These are phyloP conservation scores for Hypoxylon perforatum DNA, from an alignment of 495 filamentous ascomycete genomes.

Conservation along the genomic window DNA sequence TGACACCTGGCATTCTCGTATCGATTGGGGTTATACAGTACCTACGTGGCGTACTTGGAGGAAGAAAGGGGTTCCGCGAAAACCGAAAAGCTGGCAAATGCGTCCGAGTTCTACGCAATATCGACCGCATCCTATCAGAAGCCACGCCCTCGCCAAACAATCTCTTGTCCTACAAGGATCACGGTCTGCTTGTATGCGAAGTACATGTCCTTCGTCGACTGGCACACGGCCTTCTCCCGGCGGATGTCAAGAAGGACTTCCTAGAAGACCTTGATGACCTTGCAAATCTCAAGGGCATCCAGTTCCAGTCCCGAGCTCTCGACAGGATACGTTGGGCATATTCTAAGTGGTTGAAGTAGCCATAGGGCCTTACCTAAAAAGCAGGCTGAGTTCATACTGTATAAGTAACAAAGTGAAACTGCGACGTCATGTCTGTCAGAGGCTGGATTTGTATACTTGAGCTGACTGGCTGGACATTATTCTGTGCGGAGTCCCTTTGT, in stretches of 20 bases:
- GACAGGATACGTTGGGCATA: slow-evolving; percentile 90
- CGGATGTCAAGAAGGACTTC: slow-evolving; percentile 80
- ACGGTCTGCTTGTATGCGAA: slow-evolving; percentile 89
- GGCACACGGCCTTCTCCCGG: slow-evolving; percentile 71
- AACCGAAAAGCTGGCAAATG: slow-evolving; percentile 71
- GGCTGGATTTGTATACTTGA: neutral
- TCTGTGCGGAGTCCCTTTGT: neutral
- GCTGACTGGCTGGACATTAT: neutral
- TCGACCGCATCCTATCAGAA: slow-evolving; percentile 81
- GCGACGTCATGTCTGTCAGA: slow-evolving; percentile 3
- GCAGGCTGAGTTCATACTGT: neutral
- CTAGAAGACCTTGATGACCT: slow-evolving; percentile 86
- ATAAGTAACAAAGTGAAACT: slow-evolving; percentile 19
- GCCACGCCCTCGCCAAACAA: slow-evolving; percentile 71
- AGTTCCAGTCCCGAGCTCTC: slow-evolving; percentile 77
- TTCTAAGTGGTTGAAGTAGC: slow-evolving; percentile 71
- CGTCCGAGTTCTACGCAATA: slow-evolving; percentile 79
- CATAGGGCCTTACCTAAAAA: neutral
- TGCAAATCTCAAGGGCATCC: slow-evolving; percentile 79
- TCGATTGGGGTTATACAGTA: slow-evolving; percentile 80
- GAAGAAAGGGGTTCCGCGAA: slow-evolving; percentile 69
- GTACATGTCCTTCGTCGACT: slow-evolving; percentile 79
- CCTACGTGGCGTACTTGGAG: slow-evolving; percentile 72
- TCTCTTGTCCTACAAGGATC: slow-evolving; percentile 85
- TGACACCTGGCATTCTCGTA: slow-evolving; percentile 90